Evolutionary conservation across 768 basidiomycete species (phyloP).

Genomic region (Glaciozyma martinii): DNA sequence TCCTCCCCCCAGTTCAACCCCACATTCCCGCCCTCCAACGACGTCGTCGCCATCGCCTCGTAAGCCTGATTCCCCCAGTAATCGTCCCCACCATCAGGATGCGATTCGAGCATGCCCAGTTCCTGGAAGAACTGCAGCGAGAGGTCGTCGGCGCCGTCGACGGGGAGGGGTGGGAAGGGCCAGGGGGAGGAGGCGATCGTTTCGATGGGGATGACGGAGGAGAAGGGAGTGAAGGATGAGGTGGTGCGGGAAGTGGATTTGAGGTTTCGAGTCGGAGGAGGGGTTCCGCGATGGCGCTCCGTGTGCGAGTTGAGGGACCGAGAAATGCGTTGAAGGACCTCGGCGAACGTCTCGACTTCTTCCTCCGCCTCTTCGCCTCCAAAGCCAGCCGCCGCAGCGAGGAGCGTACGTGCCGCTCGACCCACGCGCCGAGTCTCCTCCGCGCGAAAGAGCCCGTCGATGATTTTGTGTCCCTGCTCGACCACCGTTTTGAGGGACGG

Average conservation of each 20-base stretch:
- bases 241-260: slow-evolving; percentile 2
- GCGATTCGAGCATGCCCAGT: background rate
- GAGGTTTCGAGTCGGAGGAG: slow-evolving; percentile 30
- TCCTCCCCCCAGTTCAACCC: too few relatives aligned
- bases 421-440: slow-evolving; percentile 18
- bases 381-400: slow-evolving; percentile 5
- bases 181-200: slow-evolving; percentile 1
- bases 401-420: slow-evolving; percentile 15
- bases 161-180: slow-evolving; percentile 1
- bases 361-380: slow-evolving; percentile 6
- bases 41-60: background rate
- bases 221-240: background rate
- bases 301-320: slow-evolving; percentile 18
- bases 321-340: slow-evolving; percentile 25
- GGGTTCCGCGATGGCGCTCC: slow-evolving; percentile 28
- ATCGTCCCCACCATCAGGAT: background rate
- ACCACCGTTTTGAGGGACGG: slow-evolving; percentile 16
- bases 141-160: slow-evolving; percentile 2
- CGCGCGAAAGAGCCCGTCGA: slow-evolving; percentile 25
- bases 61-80: background rate
- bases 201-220: background rate
- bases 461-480: slow-evolving; percentile 17
- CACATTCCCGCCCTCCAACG: background rate
- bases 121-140: slow-evolving; percentile 18
- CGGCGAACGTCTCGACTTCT: slow-evolving; percentile 29